These are phyloP conservation scores for Suillus variegatus DNA, from an alignment of 768 basidiomycete genomes.

Conservation along the genomic window DNA sequence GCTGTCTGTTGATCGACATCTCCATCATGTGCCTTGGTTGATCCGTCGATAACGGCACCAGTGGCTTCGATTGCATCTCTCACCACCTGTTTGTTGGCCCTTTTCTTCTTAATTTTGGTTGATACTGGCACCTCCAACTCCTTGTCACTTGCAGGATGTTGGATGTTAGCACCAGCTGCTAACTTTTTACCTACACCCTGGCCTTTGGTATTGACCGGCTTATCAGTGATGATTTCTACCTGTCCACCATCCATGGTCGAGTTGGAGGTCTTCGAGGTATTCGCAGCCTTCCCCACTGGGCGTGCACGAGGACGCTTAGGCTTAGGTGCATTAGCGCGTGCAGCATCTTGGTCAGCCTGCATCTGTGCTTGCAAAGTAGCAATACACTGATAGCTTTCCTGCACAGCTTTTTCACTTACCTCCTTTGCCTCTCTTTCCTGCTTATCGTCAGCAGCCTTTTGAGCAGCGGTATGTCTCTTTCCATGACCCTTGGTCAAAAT, in stretches of 20 bases:
- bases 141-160: background rate
- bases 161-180: too few relatives aligned
- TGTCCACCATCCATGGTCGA: too few relatives aligned
- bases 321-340: too few relatives aligned
- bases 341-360: background rate
- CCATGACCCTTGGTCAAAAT: too few relatives aligned
- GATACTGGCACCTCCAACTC: background rate
- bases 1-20: background rate
- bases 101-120: background rate
- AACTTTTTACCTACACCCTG: too few relatives aligned
- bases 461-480: too few relatives aligned
- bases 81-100: background rate
- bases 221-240: too few relatives aligned
- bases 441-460: too few relatives aligned
- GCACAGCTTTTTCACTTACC: background rate
- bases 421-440: background rate
- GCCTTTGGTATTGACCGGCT: too few relatives aligned
- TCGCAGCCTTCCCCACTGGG: too few relatives aligned
- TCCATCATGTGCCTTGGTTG: background rate
- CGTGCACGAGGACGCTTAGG: too few relatives aligned
- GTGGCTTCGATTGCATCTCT: background rate
- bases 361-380: constrained; percentile 9
- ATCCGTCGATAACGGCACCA: background rate
- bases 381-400: constrained; percentile 3
- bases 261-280: too few relatives aligned